Evolutionary conservation across 495 filamentous ascomycete genomes (phyloP), one percentile per base, ranked within the genome.

Genomic region (Daldinia decipiens): DNA sequence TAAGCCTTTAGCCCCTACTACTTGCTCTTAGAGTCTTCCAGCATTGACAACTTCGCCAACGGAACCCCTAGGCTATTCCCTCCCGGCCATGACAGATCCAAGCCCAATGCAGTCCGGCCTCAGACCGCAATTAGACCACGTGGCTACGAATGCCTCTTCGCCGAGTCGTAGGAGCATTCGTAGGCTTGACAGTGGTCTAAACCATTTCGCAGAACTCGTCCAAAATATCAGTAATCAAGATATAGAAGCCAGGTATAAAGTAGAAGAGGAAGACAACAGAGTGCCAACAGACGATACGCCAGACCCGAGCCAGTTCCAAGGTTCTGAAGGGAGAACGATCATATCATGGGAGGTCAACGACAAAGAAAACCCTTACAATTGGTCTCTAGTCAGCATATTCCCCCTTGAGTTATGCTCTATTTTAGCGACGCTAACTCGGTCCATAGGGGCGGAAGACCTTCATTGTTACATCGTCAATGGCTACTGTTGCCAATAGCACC

Each of bases 401-500:
- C 13, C 15, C 32, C 52, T 29, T 19, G 12, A 26, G 5, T n/a
- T 26, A 4, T 34, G 62, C 12, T 26, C 11, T 74, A 50, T 56
- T 50, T 1, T 0, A 8, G 8, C 13, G n/a, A 40, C 15, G 38
- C 71, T 70, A 43, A 70, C 58, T 29, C 26, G 13, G 34, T 55
- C 21, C n/a, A 19, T 32, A 87, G 83, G 66, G 68, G 47, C 87
- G 83, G 74, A 93, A 93, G 67, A 69, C 80, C 11, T 82, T 81
- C 54, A 82, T 91, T 13, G 73, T 91, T 3, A 56, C 85, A 13
- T 82, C 84, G 0, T 84, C 85, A 57, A 88, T 91, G 78, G 74
- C 87, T 68, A 80, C 87, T 31, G 91, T 94, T 47, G 76, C 92
- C 74, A 94, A 93, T 78, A 89, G 86, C 36, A 93, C 91, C n/a